These are phyloP conservation scores for Apiospora malaysiana DNA, from an alignment of 2,329 filamentous ascomycete species.

Conservation along the genomic window DNA sequence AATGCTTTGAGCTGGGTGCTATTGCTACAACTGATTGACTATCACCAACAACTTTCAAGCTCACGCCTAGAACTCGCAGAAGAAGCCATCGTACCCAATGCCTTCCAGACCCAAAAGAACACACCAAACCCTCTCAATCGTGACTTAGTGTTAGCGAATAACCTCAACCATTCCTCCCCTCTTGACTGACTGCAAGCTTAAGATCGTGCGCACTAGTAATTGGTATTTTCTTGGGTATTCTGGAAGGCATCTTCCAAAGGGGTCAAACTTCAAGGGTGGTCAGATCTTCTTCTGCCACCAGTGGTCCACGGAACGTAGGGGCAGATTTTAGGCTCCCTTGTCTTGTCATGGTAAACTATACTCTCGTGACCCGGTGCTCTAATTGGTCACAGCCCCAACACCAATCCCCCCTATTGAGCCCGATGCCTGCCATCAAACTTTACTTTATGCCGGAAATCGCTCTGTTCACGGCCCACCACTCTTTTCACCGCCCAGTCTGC, in stretches of 20 bases:
- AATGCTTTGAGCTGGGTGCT: slow-evolving; percentile 4
- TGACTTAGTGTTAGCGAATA: too few relatives aligned
- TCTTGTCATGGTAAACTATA: background rate
- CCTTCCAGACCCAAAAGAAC: too few relatives aligned
- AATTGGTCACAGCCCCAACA: background rate
- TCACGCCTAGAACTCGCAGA: too few relatives aligned
- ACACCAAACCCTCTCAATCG: too few relatives aligned
- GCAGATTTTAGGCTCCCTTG: background rate
- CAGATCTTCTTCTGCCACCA: background rate
- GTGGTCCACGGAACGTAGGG: background rate
- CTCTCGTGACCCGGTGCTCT: background rate
- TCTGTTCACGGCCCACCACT: background rate
- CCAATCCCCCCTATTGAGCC: background rate
- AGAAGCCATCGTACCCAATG: too few relatives aligned
- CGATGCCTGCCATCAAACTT: background rate
- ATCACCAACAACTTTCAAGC: background rate
- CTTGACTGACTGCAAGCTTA: too few relatives aligned
- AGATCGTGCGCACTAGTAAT: background rate
- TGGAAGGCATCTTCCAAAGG: background rate
- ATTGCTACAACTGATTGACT: background rate
- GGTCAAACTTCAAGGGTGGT: background rate
- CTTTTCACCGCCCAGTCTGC: background rate
- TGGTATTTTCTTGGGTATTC: background rate
- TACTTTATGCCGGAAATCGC: background rate
- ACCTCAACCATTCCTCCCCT: too few relatives aligned